Evolutionary conservation across 257 asterid species (phyloP).

Genomic region (Scutellaria baicalensis): DNA sequence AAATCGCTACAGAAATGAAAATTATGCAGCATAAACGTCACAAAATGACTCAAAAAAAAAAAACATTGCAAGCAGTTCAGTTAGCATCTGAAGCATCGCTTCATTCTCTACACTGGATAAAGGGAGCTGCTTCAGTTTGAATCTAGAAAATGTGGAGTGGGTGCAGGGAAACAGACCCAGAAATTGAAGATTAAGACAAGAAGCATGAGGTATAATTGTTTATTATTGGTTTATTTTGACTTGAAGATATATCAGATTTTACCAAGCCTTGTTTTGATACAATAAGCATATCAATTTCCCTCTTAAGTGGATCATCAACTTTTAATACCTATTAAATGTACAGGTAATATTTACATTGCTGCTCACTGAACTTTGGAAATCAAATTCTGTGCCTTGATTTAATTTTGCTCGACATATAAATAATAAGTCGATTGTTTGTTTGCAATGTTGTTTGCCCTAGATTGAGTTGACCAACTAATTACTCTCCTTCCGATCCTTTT

Average conservation of each 20-base stretch:
- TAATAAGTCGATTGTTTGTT: neutral
- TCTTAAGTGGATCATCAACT: neutral
- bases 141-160: neutral
- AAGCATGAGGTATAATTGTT: conserved; percentile 7
- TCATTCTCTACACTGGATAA: neutral
- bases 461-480: neutral
- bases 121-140: neutral
- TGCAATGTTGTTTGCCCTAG: neutral
- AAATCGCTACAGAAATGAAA: neutral
- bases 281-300: neutral
- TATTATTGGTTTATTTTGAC: neutral
- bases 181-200: neutral
- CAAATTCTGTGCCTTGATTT: too few relatives aligned
- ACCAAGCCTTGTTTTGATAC: neutral
- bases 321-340: neutral
- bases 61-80: neutral
- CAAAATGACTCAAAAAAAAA: neutral
- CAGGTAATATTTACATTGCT: neutral
- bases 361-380: neutral
- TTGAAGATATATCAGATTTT: neutral
- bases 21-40: neutral
- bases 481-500: neutral
- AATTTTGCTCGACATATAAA: too few relatives aligned
- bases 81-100: conserved; percentile 11
- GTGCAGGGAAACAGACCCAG: neutral